Evolutionary conservation across 2,329 filamentous ascomycete species (phyloP).

Genomic region (Pseudogymnoascus sp.): DNA sequence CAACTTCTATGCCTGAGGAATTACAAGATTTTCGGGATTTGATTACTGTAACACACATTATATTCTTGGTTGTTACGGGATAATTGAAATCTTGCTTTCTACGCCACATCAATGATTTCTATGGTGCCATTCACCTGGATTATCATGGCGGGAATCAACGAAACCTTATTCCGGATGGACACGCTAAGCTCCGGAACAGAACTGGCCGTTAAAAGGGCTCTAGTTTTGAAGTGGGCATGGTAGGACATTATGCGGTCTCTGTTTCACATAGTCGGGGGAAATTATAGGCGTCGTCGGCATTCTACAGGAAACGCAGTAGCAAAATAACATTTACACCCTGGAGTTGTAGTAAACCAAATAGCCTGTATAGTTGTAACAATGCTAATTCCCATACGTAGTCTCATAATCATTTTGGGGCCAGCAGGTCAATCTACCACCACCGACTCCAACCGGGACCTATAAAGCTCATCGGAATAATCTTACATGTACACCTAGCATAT

Average conservation of each 20-base stretch:
- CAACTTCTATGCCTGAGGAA: background rate
- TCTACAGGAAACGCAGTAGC: background rate
- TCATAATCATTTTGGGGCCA: background rate
- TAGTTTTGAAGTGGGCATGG: constrained; percentile 24
- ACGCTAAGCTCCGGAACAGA: background rate
- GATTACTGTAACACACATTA: background rate
- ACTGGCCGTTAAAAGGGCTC: constrained; percentile 12
- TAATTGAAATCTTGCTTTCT: background rate
- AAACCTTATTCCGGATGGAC: constrained; percentile 23
- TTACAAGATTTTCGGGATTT: background rate
- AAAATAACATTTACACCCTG: background rate
- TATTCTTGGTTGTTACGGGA: background rate
- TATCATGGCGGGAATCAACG: constrained; percentile 30
- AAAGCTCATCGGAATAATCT: background rate
- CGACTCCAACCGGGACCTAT: background rate
- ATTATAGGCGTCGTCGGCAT: constrained; percentile 10
- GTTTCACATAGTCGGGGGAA: constrained; percentile 19
- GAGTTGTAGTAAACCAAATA: background rate
- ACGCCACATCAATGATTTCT: constrained; percentile 18
- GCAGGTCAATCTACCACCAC: background rate
- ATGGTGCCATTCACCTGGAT: constrained; percentile 33
- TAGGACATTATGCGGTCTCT: constrained; percentile 22
- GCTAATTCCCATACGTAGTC: background rate
- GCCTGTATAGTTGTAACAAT: background rate
- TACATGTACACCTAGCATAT: background rate